These are phyloP conservation scores for Exophiala dermatitidis DNA, from an alignment of 2,329 filamentous ascomycete genomes.

Conservation along the genomic window DNA sequence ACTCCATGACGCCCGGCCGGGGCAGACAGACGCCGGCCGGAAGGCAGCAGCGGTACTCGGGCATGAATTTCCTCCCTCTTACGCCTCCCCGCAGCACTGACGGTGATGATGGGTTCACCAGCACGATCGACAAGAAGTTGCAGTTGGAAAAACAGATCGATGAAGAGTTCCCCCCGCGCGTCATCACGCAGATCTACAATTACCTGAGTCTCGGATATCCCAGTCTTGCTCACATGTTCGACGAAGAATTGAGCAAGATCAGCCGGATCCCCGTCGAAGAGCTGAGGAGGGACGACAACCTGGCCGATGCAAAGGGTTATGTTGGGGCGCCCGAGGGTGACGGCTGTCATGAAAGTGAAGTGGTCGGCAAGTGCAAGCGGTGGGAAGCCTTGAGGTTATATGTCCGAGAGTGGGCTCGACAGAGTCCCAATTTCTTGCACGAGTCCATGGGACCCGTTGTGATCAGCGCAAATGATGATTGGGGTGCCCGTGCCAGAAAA, in stretches of 20 bases:
- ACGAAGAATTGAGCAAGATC: conserved; percentile 78
- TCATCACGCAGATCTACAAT: conserved; percentile 94
- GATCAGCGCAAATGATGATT: conserved; percentile 18
- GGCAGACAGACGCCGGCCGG: conserved; percentile 27
- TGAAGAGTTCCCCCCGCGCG: conserved; percentile 69
- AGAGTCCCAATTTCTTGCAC: conserved; percentile 66
- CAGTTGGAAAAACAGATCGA: conserved; percentile 42
- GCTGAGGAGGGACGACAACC: conserved; percentile 63
- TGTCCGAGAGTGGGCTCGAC: conserved; percentile 80
- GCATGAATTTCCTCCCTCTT: conserved; percentile 27
- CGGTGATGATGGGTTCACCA: conserved; percentile 35
- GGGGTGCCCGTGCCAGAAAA: conserved; percentile 22
- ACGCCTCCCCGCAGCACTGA: conserved; percentile 45
- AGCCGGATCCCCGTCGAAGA: conserved; percentile 61
- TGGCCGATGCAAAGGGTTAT: conserved; percentile 62
- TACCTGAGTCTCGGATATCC: conserved; percentile 92
- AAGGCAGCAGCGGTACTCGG: conserved; percentile 17
- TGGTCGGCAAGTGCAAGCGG: conserved; percentile 52
- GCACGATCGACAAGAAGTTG: conserved; percentile 29
- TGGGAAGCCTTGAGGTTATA: conserved; percentile 82
- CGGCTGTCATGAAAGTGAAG: conserved; percentile 41
- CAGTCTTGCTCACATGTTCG: conserved; percentile 71
- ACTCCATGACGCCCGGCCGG: conserved; percentile 14
- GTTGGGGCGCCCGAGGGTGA: conserved; percentile 46
- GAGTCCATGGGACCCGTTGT: conserved; percentile 10